Conservation (phyloP, 306 rosid genomes). For the Castanospermum australe region DNA sequence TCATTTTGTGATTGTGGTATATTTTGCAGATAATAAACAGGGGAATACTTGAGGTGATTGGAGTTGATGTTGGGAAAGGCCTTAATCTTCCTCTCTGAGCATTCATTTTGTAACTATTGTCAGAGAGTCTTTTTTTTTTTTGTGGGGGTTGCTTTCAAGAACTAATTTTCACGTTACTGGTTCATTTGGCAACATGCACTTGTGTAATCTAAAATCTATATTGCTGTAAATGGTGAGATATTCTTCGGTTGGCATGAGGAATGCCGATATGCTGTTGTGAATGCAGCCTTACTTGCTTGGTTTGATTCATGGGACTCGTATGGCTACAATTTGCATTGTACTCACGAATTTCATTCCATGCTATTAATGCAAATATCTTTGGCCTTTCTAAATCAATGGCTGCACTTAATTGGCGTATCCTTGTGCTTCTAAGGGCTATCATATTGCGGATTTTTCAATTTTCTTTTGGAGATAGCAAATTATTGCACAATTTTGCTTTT, state of each 20-base stretch:
- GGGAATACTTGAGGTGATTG: slow-evolving; percentile 85
- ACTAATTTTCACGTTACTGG: neutral
- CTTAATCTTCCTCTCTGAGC: slow-evolving; percentile 79
- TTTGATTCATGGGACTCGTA: neutral
- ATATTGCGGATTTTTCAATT: no score
- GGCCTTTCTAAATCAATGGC: no score
- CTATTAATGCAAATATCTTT: no score
- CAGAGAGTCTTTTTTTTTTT: neutral
- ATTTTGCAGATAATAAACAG: slow-evolving; percentile 72
- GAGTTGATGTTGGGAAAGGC: slow-evolving; percentile 92
- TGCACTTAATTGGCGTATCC: no score
- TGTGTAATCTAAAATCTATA: neutral
- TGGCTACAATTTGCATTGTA: no score
- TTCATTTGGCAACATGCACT: neutral
- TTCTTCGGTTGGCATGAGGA: neutral
- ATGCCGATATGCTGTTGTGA: neutral
- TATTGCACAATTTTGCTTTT: no score
- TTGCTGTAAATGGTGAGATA: neutral
- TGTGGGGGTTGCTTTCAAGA: neutral
- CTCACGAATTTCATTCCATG: no score
- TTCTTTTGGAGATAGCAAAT: no score
- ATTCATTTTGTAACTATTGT: neutral
- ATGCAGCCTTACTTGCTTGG: neutral
- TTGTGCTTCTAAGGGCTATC: no score
- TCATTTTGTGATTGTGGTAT: neutral